These are phyloP conservation scores for Lophium mytilinum DNA, from an alignment of 495 filamentous ascomycete species.

Conservation along the genomic window DNA sequence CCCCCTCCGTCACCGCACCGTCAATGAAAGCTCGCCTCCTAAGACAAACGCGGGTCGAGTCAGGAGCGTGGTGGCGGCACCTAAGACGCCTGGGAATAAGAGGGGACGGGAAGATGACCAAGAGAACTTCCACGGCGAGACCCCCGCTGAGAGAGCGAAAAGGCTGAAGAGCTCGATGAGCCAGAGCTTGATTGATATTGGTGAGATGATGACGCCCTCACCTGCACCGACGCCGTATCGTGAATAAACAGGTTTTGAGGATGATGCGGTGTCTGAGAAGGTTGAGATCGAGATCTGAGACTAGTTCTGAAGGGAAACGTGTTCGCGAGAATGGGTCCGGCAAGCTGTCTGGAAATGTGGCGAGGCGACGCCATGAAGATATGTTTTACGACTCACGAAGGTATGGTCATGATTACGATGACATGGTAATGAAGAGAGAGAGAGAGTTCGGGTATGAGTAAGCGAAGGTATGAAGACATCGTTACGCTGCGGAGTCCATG, in stretches of 20 bases:
- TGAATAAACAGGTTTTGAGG: not conserved
- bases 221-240: not conserved
- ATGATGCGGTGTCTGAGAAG: no score
- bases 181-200: not conserved
- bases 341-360: no score
- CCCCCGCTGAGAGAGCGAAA: not conserved
- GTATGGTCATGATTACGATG: no score
- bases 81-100: not conserved
- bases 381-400: no score
- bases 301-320: no score
- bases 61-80: not conserved
- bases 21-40: not conserved
- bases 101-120: not conserved
- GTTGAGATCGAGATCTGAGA: no score
- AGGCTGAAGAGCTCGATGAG: not conserved
- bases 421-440: no score
- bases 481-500: no score
- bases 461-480: no score
- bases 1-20: not conserved
- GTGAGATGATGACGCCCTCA: not conserved
- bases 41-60: not conserved
- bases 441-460: no score
- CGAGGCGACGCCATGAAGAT: no score
- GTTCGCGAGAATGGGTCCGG: no score
- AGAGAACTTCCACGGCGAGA: not conserved